Evolutionary conservation across 768 basidiomycete genomes (phyloP), one percentile per base, ranked within the genome.

Genomic region (Tricholoma flavovirens): DNA sequence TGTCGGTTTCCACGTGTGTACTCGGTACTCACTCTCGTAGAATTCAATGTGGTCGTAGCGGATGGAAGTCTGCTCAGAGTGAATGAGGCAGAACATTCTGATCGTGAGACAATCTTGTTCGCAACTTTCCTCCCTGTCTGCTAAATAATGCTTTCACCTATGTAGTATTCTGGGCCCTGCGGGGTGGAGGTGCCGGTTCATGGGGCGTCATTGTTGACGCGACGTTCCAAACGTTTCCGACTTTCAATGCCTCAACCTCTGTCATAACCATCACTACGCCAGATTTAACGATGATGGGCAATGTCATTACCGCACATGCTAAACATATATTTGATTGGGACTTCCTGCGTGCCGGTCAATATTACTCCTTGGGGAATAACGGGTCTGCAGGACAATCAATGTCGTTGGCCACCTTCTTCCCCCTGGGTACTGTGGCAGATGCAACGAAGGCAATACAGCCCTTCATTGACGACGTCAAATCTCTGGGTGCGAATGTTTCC

Each of bases 181-280:
- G 68, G 1, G 66, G 66, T 22, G 66, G 68, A 42, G 68, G 66
- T n/a, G 57, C 64, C 9, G 73, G 73, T 10, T 70, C 66, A 36
- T 75, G 70, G 73, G 73, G 72, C 15, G 66, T 74, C n/a, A 66
- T 75, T 46, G 61, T 73, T 24, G 67, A 70, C 21, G 69, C 69
- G 0, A 75, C 73, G 2, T 59, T 73, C 62, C 64, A 62, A 26
- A 70, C 71, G 0, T 70, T 60, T 64, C 69, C 73, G 8, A 71
- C 67, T 30, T 73, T 74, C 60, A 62, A 68, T 32, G 63, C 51
- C 8, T 61, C 69, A 19, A 5, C 62, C 10, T 64, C 66, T 35
- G 19, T 38, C 12, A 49, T 65, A 9, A 35, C 42, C 17, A 57
- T 71, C 30, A 32, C 55, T 9, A 48, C 14, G 54, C 62, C 2